Conservation (phyloP, 495 filamentous ascomycete genomes). For the Cairneyella variabilis region DNA sequence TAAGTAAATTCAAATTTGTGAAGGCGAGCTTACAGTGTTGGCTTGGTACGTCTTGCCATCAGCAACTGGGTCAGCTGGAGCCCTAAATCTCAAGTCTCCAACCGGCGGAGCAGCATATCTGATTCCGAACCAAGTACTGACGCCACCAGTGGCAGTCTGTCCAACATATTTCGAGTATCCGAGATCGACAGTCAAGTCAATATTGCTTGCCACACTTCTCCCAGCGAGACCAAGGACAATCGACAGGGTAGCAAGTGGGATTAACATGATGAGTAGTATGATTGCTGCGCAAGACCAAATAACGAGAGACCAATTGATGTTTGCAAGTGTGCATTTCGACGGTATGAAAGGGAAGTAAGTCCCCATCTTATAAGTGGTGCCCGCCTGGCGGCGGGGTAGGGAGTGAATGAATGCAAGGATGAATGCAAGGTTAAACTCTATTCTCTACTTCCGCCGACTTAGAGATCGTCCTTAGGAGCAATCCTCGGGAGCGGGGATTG, state of each 20-base stretch:
- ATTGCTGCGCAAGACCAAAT: neutral
- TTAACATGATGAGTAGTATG: neutral
- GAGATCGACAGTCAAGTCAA: conserved; percentile 30
- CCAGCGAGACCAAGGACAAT: conserved; percentile 6
- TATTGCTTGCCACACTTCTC: neutral
- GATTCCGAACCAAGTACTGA: conserved; percentile 42
- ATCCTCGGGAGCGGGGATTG: no score
- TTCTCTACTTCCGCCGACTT: no score
- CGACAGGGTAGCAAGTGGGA: conserved; percentile 2
- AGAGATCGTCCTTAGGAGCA: no score
- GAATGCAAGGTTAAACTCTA: no score
- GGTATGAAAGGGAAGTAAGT: neutral
- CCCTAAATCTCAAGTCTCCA: conserved; percentile 46
- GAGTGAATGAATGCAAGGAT: no score
- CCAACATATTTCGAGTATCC: conserved; percentile 42
- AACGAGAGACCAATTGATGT: neutral
- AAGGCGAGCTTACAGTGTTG: conserved; percentile 18
- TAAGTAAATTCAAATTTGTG: neutral
- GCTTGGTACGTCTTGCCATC: conserved; percentile 25
- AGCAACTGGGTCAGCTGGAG: conserved; percentile 31
- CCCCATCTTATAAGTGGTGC: neutral
- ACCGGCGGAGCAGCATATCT: conserved; percentile 56
- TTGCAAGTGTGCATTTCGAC: neutral
- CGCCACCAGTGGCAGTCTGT: conserved; percentile 20
- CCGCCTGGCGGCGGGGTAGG: no score